Percentiles rank a stretch among this genome's conserved stretches.
Conservation (phyloP, 2,329 filamentous ascomycete species). For the Sordariomycetes sp. region DNA sequence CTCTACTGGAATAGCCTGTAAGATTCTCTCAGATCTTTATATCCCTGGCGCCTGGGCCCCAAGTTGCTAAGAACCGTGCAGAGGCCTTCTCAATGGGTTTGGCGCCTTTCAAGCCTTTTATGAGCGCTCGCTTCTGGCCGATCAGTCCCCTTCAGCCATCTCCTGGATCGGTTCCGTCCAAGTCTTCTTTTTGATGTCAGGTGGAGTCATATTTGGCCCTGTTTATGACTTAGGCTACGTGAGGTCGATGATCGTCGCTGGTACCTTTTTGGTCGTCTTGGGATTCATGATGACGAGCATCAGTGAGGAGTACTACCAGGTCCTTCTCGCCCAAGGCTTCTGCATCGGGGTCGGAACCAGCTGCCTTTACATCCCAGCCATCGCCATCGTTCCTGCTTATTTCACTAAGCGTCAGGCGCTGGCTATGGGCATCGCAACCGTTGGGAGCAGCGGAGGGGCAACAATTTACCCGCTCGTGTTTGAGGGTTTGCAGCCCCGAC, state of each 20-base stretch:
- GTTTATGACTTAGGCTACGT: slow-evolving; percentile 36
- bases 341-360: slow-evolving; percentile 33
- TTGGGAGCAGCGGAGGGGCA: slow-evolving; percentile 21
- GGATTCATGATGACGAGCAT: slow-evolving; percentile 32
- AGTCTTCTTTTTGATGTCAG: slow-evolving; percentile 27
- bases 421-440: slow-evolving; percentile 20
- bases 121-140: slow-evolving; percentile 21
- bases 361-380: slow-evolving; percentile 24
- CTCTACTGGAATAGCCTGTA: slow-evolving; percentile 35
- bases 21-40: background rate
- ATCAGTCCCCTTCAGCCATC: slow-evolving; percentile 18
- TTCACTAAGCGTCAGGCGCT: slow-evolving; percentile 17
- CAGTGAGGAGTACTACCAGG: slow-evolving; percentile 29
- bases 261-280: slow-evolving; percentile 29
- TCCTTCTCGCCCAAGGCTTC: slow-evolving; percentile 31
- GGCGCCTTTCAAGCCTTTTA: slow-evolving; percentile 46
- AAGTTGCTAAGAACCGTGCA: slow-evolving; percentile 10
- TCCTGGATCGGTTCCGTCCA: slow-evolving; percentile 34
- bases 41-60: background rate
- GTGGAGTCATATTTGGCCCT: slow-evolving; percentile 24
- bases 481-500: background rate
- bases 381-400: slow-evolving; percentile 20
- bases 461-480: slow-evolving; percentile 15
- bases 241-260: slow-evolving; percentile 24
- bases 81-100: slow-evolving; percentile 31